Conservation (phyloP, 2,329 filamentous ascomycete species). For the Fusarium tanahbumbuense region DNA sequence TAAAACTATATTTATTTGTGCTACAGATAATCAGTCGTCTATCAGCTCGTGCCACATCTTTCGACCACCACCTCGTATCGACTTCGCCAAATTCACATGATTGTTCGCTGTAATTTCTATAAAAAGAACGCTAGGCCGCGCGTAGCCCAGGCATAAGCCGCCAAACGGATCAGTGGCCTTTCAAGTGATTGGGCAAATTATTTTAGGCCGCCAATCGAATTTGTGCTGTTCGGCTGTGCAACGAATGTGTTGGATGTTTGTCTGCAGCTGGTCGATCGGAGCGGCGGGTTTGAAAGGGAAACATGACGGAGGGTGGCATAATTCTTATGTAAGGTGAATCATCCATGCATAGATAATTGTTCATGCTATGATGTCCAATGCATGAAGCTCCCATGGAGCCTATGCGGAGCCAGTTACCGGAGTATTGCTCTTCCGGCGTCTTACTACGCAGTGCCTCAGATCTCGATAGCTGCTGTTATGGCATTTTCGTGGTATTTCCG, state of each 20-base stretch:
- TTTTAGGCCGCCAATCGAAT: not conserved
- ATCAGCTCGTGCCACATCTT: not conserved
- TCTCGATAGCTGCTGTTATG: not conserved
- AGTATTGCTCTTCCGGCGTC: not conserved
- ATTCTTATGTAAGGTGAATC: not conserved
- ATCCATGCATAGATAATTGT: conserved; percentile 1
- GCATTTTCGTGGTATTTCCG: not conserved
- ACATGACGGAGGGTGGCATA: not conserved
- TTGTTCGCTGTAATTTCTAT: conserved; percentile 19
- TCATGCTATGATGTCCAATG: not conserved
- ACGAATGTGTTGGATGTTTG: not conserved
- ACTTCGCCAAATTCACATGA: not conserved
- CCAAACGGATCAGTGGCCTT: not conserved
- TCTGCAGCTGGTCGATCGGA: not conserved
- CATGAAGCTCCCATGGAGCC: not conserved
- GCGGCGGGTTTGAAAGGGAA: not conserved
- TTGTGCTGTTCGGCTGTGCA: not conserved
- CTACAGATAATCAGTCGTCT: not conserved
- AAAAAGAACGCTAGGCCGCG: conserved; percentile 25
- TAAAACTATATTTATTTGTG: not conserved
- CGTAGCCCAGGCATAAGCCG: not conserved
- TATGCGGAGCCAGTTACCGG: not conserved
- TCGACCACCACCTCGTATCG: conserved; percentile 1
- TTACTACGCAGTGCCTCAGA: not conserved
- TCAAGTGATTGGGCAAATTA: not conserved